phyloP scores from a whole-genome alignment of 1,284 basidiomycete genomes.

The Fomitopsis palustris region DNA sequence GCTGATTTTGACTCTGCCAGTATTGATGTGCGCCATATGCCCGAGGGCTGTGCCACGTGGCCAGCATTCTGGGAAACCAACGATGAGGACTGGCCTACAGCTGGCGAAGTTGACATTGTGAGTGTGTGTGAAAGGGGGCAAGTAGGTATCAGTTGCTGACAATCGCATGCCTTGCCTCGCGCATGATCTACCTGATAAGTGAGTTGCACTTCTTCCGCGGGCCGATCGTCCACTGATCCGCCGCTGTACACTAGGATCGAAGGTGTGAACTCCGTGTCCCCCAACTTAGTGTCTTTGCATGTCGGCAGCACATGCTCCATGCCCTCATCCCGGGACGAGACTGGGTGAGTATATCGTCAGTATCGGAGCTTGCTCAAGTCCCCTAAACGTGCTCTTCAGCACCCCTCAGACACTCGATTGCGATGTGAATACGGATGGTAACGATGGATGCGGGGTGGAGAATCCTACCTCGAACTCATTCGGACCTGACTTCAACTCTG shows the following conservation, averaged over 20 bases:
- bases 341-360: slow-evolving; percentile 22
- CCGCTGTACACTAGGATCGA: slow-evolving; percentile 43
- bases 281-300: slow-evolving; percentile 53
- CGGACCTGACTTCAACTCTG: slow-evolving; percentile 56
- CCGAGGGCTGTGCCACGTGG: slow-evolving; percentile 66
- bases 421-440: slow-evolving; percentile 49
- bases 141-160: not conserved
- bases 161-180: not conserved
- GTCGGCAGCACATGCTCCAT: slow-evolving; percentile 45
- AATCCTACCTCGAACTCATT: slow-evolving; percentile 43
- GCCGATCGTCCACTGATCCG: not conserved
- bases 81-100: slow-evolving; percentile 30
- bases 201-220: not conserved
- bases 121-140: slow-evolving; percentile 18
- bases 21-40: slow-evolving; percentile 53
- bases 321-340: slow-evolving; percentile 16
- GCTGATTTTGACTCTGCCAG: slow-evolving; percentile 7
- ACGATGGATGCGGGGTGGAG: slow-evolving; percentile 61
- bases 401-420: slow-evolving; percentile 39
- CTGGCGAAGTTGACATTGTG: slow-evolving; percentile 33
- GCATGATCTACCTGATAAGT: not conserved
- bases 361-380: not conserved
- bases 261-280: slow-evolving; percentile 47
- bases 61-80: slow-evolving; percentile 50
- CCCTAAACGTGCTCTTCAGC: not conserved